phyloP scores from a whole-genome alignment of 345 rosid genomes.

The Eucalyptus dawsonii region DNA sequence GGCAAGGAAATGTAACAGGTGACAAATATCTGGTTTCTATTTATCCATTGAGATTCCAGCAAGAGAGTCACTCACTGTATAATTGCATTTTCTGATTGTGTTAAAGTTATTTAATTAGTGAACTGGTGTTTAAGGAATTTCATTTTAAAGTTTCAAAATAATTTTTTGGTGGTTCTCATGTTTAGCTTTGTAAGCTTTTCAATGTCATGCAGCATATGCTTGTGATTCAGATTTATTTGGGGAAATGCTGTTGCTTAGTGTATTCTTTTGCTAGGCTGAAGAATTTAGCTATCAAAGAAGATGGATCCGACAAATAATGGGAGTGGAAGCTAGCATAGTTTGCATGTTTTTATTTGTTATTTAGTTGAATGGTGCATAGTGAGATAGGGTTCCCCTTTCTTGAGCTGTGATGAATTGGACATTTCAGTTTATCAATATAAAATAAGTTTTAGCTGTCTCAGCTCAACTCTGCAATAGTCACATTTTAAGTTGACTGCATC shows the following conservation, averaged over 20 bases:
- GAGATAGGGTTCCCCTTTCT: neutral
- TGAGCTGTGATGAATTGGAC: neutral
- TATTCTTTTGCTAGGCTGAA: neutral
- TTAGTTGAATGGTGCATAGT: neutral
- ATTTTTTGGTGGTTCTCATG: neutral
- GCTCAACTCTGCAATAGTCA: neutral
- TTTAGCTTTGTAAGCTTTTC: neutral
- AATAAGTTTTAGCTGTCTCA: neutral
- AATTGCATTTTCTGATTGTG: neutral
- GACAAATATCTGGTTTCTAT: neutral
- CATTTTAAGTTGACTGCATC: neutral
- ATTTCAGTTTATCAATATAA: neutral
- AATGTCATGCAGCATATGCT: neutral
- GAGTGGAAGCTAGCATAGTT: neutral
- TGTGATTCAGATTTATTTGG: neutral
- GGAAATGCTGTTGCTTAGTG: neutral
- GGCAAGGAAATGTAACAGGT: constrained; percentile 51
- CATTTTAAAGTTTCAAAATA: neutral
- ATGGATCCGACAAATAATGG: neutral
- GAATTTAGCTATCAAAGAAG: neutral
- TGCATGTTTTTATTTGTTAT: neutral
- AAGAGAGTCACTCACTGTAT: neutral
- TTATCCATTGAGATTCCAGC: neutral
- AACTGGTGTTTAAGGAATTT: neutral
- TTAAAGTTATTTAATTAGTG: neutral